Evolutionary conservation across 225 moss, liverwort and hornwort species (phyloP).

Genomic region (Pseudisothecium myosuroides): DNA sequence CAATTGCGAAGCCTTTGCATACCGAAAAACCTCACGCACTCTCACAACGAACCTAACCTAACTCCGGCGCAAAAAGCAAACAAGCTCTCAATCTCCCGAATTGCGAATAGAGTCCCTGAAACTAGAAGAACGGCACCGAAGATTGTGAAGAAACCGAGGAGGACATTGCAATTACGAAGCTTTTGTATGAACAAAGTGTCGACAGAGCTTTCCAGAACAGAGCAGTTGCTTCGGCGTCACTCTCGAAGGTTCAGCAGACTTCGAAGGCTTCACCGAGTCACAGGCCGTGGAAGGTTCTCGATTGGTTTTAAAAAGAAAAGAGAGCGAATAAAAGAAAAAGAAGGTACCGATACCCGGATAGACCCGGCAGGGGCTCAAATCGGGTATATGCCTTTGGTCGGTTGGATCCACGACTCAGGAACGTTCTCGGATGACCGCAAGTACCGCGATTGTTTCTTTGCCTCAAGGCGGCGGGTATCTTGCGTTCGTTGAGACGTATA

Average conservation of each 20-base stretch:
- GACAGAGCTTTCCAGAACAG: background rate
- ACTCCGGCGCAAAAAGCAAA: background rate
- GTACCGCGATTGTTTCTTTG: background rate
- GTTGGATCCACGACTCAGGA: background rate
- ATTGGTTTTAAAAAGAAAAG: background rate
- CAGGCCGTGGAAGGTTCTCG: background rate
- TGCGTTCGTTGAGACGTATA: rapidly evolving
- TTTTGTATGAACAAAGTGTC: background rate
- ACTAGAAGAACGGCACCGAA: background rate
- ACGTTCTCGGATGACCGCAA: background rate
- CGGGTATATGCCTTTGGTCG: background rate
- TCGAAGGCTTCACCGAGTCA: background rate
- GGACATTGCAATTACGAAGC: background rate
- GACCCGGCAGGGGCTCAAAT: background rate
- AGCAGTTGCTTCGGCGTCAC: slow-evolving; percentile 2
- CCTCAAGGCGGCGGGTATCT: background rate
- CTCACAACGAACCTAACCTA: background rate
- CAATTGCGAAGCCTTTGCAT: background rate
- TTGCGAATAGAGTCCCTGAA: background rate
- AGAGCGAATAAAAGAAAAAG: background rate
- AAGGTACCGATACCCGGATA: background rate
- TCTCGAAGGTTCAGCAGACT: background rate
- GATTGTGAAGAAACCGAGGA: too few relatives aligned
- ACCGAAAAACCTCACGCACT: background rate
- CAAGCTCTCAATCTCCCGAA: background rate